A percentile compares a stretch with the other conserved stretches of the same genome.
Evolutionary conservation across 208 protist species (phyloP).

Genomic region (Crithidia thermophila): DNA sequence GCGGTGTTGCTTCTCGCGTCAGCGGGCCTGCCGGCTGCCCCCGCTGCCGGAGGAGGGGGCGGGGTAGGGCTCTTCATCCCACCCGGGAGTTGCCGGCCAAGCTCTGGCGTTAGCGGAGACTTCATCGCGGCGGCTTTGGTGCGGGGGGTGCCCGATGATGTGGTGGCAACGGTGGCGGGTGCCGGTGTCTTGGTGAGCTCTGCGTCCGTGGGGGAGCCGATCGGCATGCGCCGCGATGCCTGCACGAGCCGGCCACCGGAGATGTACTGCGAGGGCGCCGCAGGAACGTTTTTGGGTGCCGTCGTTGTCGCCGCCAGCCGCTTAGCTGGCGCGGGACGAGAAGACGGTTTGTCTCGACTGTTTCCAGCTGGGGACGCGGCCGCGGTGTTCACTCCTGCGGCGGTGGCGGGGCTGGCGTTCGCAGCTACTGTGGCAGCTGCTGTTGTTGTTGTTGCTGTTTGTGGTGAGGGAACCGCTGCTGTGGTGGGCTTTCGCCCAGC

Average conservation of each 20-base stretch:
- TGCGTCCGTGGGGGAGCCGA: neutral
- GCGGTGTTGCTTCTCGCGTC: neutral
- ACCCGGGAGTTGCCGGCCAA: neutral
- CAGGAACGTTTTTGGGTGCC: neutral
- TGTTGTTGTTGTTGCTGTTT: neutral
- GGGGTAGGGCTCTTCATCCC: neutral
- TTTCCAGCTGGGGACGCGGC: too few relatives aligned
- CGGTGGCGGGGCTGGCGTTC: too few relatives aligned
- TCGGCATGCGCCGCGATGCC: slow-evolving; percentile 10
- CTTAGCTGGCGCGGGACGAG: neutral
- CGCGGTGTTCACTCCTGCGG: too few relatives aligned
- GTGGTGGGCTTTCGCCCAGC: too few relatives aligned
- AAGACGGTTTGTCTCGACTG: neutral
- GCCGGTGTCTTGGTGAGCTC: neutral
- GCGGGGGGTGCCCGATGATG: neutral
- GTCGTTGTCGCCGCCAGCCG: slow-evolving; percentile 4
- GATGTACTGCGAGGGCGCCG: neutral
- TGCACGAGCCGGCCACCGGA: slow-evolving; percentile 12
- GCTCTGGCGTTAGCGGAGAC: neutral
- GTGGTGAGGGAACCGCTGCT: too few relatives aligned
- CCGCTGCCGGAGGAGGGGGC: too few relatives aligned
- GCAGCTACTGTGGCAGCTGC: neutral
- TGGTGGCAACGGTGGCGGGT: neutral
- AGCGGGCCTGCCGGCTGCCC: neutral
- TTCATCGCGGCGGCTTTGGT: neutral